Evolutionary conservation across 2,329 filamentous ascomycete genomes (phyloP).

Genomic region (Paecilomyces formosus): DNA sequence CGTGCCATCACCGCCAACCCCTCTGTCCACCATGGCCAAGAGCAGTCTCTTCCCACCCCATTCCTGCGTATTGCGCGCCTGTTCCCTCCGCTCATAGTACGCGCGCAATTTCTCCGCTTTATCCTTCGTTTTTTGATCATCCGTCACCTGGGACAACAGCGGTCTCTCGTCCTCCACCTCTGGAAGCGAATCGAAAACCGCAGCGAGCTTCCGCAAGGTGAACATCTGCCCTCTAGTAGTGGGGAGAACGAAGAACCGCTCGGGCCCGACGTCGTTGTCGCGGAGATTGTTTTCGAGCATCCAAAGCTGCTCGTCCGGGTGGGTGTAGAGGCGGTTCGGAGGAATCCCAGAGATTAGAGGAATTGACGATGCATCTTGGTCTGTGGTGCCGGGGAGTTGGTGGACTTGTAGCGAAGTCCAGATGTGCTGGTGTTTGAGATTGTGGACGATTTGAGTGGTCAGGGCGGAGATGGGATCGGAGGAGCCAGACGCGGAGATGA

Average conservation of each 20-base stretch:
- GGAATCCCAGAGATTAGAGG: conserved; percentile 56
- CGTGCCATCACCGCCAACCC: conserved; percentile 50
- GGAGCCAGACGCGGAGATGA: conserved; percentile 25
- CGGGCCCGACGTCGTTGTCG: conserved; percentile 40
- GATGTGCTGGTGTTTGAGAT: conserved; percentile 56
- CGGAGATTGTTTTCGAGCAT: conserved; percentile 46
- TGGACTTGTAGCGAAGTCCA: conserved; percentile 53
- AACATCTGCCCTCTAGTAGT: conserved; percentile 53
- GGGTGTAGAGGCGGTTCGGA: conserved; percentile 53
- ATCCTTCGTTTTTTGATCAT: conserved; percentile 12
- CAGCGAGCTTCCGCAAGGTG: conserved; percentile 48
- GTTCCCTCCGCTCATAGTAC: conserved; percentile 22
- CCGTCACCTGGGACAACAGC: conserved; percentile 1
- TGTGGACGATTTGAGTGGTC: conserved; percentile 54
- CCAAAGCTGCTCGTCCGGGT: conserved; percentile 58
- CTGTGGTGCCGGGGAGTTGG: conserved; percentile 3
- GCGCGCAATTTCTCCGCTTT: conserved; percentile 21
- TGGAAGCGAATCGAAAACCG: conserved; percentile 49
- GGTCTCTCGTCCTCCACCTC: conserved; percentile 8
- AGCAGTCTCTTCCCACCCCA: conserved; percentile 48
- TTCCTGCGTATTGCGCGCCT: conserved; percentile 21
- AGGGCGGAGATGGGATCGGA: conserved; percentile 35
- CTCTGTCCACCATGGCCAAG: conserved; percentile 48
- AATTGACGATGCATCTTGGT: conserved; percentile 13
- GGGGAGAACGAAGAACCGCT: conserved; percentile 54